These are phyloP conservation scores for Rosa rugosa DNA, from an alignment of 306 rosid species.

Conservation along the genomic window DNA sequence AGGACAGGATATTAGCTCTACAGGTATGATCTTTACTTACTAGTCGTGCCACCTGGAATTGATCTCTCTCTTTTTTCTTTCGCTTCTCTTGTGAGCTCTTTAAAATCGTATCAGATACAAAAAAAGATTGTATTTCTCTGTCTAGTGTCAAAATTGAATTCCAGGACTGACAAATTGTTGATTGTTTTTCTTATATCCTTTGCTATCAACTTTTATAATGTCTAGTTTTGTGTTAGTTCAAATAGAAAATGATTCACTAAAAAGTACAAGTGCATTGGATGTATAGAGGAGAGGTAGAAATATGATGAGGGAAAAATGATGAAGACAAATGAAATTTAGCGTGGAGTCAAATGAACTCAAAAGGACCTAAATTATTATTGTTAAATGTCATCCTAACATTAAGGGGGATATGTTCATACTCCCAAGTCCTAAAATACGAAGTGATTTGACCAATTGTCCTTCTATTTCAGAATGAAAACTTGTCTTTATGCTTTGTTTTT, in stretches of 20 bases:
- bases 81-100: no score
- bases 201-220: not conserved
- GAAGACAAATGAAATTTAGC: not conserved
- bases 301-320: not conserved
- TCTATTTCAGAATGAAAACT: not conserved
- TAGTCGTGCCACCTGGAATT: not conserved
- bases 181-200: not conserved
- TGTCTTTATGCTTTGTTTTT: conserved; percentile 28
- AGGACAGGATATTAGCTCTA: conserved; percentile 89
- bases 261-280: not conserved
- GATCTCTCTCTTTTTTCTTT: not conserved
- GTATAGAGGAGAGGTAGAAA: not conserved
- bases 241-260: not conserved
- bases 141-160: not conserved
- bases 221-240: not conserved
- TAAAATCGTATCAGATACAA: no score
- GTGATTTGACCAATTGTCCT: not conserved
- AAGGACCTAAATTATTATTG: not conserved
- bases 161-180: not conserved
- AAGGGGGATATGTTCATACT: not conserved
- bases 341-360: not conserved
- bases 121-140: not conserved
- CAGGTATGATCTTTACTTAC: conserved; percentile 54
- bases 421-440: not conserved
- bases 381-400: not conserved